Evolutionary conservation across 306 rosid species (phyloP), one percentile per base, ranked within the genome.

Genomic region (Prunus padus): DNA sequence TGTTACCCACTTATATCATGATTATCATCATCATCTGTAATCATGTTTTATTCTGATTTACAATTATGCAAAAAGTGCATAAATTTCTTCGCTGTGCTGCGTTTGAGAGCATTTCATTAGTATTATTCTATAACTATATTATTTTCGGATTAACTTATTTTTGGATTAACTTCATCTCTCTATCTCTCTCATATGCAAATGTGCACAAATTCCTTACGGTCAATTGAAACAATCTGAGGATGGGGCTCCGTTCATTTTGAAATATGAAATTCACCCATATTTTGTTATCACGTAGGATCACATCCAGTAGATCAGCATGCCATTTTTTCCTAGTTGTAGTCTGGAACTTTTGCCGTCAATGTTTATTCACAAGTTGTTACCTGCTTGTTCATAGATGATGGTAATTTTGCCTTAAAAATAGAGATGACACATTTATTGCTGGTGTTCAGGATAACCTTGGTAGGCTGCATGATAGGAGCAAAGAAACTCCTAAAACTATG

Each of bases 401-500:
- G n/a, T 37, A 26, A 13, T 60, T 59, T 59, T 18, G 3, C 7
- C 52, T 55, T 69, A 42, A 47, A 75, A 60, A 79, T 52, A 52
- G 67, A 73, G 60, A 23, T 16, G 65, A 75, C 31, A n/a, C 23
- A 45, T 69, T 76, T 57, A 13, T 60, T 70, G 63, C 76, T 73
- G 69, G 46, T 81, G 31, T 81, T 67, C 81, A 95, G 98, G 97
- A 92, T 85, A 92, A 81, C 83, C 83, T 89, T 67, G 83, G 96
- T 52, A 88, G 96, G 77, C 80, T 92, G 83, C 96, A 82, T 73
- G 97, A 92, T 80, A 86, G 93, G 80, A 86, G 83, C 84, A 94
- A 94, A 83, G 98, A 94, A 82, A 88, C 83, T 70, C 86, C 97
- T 26, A 94, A 92, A 87, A 82, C 92, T 14, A 80, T 85, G 84